Percentiles rank a stretch among this genome's conserved stretches.
Evolutionary conservation across 495 filamentous ascomycete genomes (phyloP).

Genomic region (Tuber magnatum): DNA sequence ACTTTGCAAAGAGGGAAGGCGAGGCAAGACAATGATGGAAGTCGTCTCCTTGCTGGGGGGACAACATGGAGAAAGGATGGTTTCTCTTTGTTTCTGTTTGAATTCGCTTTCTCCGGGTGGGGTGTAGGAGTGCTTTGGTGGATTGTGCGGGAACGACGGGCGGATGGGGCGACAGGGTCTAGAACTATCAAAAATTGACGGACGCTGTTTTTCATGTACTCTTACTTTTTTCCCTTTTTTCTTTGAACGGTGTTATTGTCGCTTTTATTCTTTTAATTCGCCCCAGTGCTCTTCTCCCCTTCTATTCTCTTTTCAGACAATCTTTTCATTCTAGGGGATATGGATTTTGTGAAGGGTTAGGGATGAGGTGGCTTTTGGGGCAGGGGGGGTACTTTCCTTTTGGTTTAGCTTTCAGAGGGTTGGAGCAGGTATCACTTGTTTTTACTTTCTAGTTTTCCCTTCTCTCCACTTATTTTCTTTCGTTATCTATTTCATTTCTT

Average conservation of each 20-base stretch:
- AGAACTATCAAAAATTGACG: neutral
- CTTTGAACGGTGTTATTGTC: neutral
- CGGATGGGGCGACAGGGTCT: neutral
- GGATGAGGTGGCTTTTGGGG: neutral
- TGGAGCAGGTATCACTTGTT: neutral
- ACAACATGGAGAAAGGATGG: neutral
- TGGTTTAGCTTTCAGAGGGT: neutral
- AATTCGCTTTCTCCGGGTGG: neutral
- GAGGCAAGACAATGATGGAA: conserved; percentile 33
- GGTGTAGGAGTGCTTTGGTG: neutral
- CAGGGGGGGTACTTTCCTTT: neutral
- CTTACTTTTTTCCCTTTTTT: neutral
- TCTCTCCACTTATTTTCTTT: neutral
- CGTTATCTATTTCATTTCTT: neutral
- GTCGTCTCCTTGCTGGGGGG: neutral
- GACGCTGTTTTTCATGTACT: neutral
- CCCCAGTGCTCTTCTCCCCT: neutral
- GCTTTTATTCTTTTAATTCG: neutral
- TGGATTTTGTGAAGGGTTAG: neutral
- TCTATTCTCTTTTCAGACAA: neutral
- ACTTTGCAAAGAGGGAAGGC: conserved; percentile 56
- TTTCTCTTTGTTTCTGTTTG: conserved; percentile 1
- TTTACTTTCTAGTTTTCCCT: neutral
- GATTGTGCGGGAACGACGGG: neutral
- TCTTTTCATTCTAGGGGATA: neutral